phyloP scores from a whole-genome alignment of 768 basidiomycete species.

The Lactifluus volemus region DNA sequence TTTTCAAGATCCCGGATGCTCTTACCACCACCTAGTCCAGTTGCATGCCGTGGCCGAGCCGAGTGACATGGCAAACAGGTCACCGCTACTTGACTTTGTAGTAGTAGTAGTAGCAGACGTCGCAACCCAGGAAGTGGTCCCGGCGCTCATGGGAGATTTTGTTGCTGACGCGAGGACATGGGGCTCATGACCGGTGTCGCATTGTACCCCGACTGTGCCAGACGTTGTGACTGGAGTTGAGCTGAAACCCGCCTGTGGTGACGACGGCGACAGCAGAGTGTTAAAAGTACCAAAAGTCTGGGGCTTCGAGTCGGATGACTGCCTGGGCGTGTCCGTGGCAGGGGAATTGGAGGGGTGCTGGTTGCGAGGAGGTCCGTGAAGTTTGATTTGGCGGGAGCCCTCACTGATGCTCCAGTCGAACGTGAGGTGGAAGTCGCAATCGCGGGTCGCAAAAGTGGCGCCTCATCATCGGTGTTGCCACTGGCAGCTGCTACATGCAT shows the following conservation, averaged over 20 bases:
- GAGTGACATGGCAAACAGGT: conserved; percentile 80
- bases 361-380: background rate
- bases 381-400: too few species aligned
- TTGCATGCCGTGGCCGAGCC: conserved; percentile 34
- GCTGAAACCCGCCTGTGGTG: conserved; percentile 11
- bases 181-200: conserved; percentile 13
- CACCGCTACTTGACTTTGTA: conserved; percentile 35
- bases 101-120: conserved; percentile 20
- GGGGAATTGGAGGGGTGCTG: background rate
- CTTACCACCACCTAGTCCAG: conserved; percentile 32
- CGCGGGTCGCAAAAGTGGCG: too few species aligned
- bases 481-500: too few species aligned
- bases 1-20: too few species aligned
- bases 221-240: conserved; percentile 1
- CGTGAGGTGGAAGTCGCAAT: too few species aligned
- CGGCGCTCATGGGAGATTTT: conserved; percentile 15
- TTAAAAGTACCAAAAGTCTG: conserved; percentile 2
- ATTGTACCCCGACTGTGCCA: background rate
- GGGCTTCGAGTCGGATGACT: background rate
- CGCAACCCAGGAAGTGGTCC: conserved; percentile 19
- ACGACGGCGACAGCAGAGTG: background rate
- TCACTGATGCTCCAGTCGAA: too few species aligned
- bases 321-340: too few species aligned
- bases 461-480: too few species aligned
- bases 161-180: conserved; percentile 24